Evolutionary conservation across 2,329 filamentous ascomycete species (phyloP), one percentile per base, ranked within the genome.

Genomic region (Aspergillus chevalieri): DNA sequence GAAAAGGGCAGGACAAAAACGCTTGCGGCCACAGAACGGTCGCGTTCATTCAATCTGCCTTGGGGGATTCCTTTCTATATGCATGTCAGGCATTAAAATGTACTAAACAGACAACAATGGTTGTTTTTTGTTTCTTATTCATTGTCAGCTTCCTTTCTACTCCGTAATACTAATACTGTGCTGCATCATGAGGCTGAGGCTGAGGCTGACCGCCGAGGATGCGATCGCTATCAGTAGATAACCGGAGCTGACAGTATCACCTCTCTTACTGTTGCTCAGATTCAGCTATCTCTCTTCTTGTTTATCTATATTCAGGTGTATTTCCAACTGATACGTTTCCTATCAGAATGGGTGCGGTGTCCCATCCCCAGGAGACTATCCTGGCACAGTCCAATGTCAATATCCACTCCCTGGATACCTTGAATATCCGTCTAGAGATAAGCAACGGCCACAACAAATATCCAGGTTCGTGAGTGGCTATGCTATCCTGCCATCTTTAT

Each of bases 381-480:
- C 21, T 21, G 19, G 48, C 46, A 24, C 53, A 43, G 46, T 51
- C 55, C 45, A 50, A 61, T 26, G 44, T 55, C 49, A 56, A 49
- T 47, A 55, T 65, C 54, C 57, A 57, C 49, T 46, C 56, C 15
- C 52, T 63, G 39, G 61, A 64, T 51, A 48, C 55, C 47, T 65
- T 58, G 50, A 59, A 65, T 26, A 67, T 70, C 53, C 57, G 53
- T 36, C 52, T 72, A 34, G 49, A 54, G 4, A 52, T 65, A 30
- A 59, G 57, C 46, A 57, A 57, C 49, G 63, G 60, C 44, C 59
- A 58, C 48, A 64, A 72, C 60, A 72, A 72, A 58, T 72, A 72
- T 54, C 69, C 69, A 58, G 69, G 69, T 71, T 51, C 48, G 64
- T 57, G 43, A 3, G 21, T 19, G 22, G 39, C 43, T 50, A 33